Evolutionary conservation across 2,329 filamentous ascomycete species (phyloP), one percentile per base, ranked within the genome.

Genomic region (Cordyceps farinosa): DNA sequence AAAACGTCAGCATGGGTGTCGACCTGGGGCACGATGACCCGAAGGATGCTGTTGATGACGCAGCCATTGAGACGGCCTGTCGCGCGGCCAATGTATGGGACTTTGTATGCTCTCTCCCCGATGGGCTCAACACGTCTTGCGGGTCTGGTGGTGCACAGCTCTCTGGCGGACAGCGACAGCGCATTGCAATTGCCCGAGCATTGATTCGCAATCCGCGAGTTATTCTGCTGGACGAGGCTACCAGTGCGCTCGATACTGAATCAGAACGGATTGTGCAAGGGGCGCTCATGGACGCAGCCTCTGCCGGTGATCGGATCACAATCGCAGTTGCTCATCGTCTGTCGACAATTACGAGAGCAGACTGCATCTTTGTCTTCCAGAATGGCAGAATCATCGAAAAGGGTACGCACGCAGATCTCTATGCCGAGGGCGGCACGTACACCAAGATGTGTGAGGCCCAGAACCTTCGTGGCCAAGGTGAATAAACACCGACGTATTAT

Each of bases 221-320:
- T 0, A 69, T 86, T 10, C 76, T 87, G 6, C 74, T 87, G 2
- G 85, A 87, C 67, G 85, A 87, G 72, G 84, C 84, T 10, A 87
- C 85, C 0, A 81, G 78, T 6, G 81, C 82, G 5, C 72, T 86
- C 4, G 84, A 86, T 36, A 40, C 62, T 55, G 68, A 70, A 64
- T 67, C 64, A 50, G 62, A 62, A 64, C n/a, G 78, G 30, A 60
- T 72, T 27, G 68, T 73, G 11, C 72, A 87, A 69, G 74, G 71
- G 2, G 82, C 83, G 0, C 77, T 87, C 62, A 80, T 84, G 71
- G 75, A 70, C 58, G 78, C 76, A 0, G 74, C 70, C 0, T 22
- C 22, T 22, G 22, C 22, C 22, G 75, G 15, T 36, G n/a, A 11
- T n/a, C 55, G 64, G 1, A 67, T 61, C 53, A 67, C 65, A 15